Evolutionary conservation across 169 alveolate species (phyloP), one percentile per base, ranked within the genome.

Genomic region (Plasmodium gaboni): DNA sequence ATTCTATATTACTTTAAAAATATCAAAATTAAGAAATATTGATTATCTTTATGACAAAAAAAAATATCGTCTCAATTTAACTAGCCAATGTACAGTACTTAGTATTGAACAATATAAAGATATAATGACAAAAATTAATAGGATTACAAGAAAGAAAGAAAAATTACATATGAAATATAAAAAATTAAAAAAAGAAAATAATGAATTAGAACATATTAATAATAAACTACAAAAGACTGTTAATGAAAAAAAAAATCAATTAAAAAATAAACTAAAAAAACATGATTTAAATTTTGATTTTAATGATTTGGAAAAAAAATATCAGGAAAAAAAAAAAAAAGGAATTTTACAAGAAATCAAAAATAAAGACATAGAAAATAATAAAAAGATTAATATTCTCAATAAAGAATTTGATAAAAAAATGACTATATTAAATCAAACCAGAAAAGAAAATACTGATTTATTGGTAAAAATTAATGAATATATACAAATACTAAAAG

Each of bases 291-390:
- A 50, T 22, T 78, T 78, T 17, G 65, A 78, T 59, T 78, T 78
- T 78, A 65, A 78, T 42, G 89, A 78, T 26, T 78, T 78, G 48
- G 89, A 78, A 48, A 78, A 78, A 78, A 78, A 78, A 78, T 78
- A 64, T 51, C 80, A 78, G 46, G 89, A 78, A 57, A 78, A 78
- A 51, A 64, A 78, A 65, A 78, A 78, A 78, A 78, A 78, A 15
- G 78, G 78, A 22, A 64, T 78, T n/a, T 50, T 78, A 65, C 63
- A 78, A 51, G 70, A 78, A 78, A 78, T 78, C 15, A 78, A 78
- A 65, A 65, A 59, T 57, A 59, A 67, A 17, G 89, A 78, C 64
- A 65, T 64, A 9, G 78, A 78, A 44, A 46, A 53, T 17, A 78
- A 78, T 57, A 44, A 44, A 78, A 6, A 28, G 48, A 12, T 78